A percentile compares a stretch with the other conserved stretches of the same genome.
These are phyloP conservation scores for Discostella pseudostelligera DNA, from an alignment of 108 stramenopile species.

Conservation along the genomic window DNA sequence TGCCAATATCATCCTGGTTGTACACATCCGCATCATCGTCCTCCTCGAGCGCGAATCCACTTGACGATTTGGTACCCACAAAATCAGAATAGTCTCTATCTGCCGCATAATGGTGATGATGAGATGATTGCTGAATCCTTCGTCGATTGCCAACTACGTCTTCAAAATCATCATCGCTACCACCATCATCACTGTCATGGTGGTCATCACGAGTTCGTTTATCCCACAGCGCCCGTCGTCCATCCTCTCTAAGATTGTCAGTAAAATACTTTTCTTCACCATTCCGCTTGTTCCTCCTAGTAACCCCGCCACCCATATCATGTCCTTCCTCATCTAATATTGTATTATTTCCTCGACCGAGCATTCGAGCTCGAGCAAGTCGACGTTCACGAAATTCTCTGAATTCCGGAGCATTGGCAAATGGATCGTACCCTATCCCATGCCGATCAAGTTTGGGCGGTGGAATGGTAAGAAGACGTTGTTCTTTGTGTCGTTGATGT, in stretches of 20 bases:
- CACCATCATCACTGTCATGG: conserved; percentile 25
- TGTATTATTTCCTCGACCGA: conserved; percentile 31
- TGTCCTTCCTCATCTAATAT: conserved; percentile 4
- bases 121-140: conserved; percentile 1
- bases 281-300: not conserved
- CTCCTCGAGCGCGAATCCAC: conserved; percentile 83
- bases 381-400: conserved; percentile 52
- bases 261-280: conserved; percentile 29
- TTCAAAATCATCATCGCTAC: not conserved
- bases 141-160: conserved; percentile 5
- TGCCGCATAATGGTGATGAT: conserved; percentile 43
- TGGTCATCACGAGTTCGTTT: conserved; percentile 4
- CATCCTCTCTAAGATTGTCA: conserved; percentile 27
- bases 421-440: conserved; percentile 78
- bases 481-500: not conserved
- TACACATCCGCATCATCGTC: conserved; percentile 83
- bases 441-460: conserved; percentile 70
- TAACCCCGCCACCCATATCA: conserved; percentile 5
- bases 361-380: conserved; percentile 43
- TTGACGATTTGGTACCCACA: conserved; percentile 66
- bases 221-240: conserved; percentile 19
- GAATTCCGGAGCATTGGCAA: conserved; percentile 79
- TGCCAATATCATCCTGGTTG: conserved; percentile 39
- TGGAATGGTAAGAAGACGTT: conserved; percentile 47
- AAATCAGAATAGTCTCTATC: conserved; percentile 63